Conservation (phyloP, 805 yeast species). For the Saccharomycopsis synnaedendra region DNA sequence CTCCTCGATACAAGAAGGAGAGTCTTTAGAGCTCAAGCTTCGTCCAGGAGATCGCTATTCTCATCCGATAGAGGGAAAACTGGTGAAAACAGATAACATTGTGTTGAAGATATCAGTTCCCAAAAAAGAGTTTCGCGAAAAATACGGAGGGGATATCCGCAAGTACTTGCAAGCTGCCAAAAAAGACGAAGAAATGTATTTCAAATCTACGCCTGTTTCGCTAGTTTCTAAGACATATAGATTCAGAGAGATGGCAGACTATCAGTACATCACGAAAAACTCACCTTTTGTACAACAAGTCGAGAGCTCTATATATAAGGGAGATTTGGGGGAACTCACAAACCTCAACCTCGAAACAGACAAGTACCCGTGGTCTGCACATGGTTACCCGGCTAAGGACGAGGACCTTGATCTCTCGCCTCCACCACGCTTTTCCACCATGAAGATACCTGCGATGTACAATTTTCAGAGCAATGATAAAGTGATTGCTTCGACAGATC, state of each 20-base stretch:
- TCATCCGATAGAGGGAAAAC: constrained; percentile 19
- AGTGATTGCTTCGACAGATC: constrained; percentile 42
- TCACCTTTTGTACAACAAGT: constrained; percentile 37
- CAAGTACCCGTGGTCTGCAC: constrained; percentile 14
- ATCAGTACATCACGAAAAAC: constrained; percentile 57
- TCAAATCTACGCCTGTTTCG: constrained; percentile 48
- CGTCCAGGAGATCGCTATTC: constrained; percentile 25
- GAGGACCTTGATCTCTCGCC: constrained; percentile 60
- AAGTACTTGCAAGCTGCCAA: constrained; percentile 6
- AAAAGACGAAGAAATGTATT: constrained; percentile 29
- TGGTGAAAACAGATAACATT: constrained; percentile 19
- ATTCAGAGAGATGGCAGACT: constrained; percentile 82
- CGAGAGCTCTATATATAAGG: constrained; percentile 28
- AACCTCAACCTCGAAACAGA: constrained; percentile 23
- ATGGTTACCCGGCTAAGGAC: constrained; percentile 4
- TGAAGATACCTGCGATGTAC: constrained; percentile 67
- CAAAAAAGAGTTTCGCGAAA: constrained; percentile 16
- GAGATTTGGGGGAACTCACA: constrained; percentile 31
- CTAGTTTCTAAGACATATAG: constrained; percentile 57
- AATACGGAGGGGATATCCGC: constrained; percentile 12
- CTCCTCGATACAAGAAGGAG: constrained; percentile 28
- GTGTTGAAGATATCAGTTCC: constrained; percentile 20
- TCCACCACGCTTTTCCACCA: constrained; percentile 72
- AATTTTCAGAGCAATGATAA: constrained; percentile 66
- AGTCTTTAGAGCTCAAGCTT: constrained; percentile 22